Percentiles rank a stretch among this genome's conserved stretches.
phyloP scores from a whole-genome alignment of 176 grass and related monocot genomes.

The Zoysia pacifica region DNA sequence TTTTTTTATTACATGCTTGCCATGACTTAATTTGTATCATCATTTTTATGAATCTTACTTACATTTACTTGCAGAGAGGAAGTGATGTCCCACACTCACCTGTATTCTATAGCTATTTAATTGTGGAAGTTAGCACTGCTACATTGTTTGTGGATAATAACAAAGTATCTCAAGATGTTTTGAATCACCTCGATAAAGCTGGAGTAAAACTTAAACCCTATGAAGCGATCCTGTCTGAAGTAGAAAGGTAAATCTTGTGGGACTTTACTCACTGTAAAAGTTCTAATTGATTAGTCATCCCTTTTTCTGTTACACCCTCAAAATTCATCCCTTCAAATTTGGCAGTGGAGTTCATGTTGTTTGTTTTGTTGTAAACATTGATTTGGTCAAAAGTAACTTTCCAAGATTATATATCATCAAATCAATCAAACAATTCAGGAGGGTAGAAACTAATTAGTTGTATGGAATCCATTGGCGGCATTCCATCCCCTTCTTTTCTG shows the following conservation, averaged over 20 bases:
- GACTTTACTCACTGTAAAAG: neutral
- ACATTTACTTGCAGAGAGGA: conserved; percentile 78
- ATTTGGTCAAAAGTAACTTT: neutral
- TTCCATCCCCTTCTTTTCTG: neutral
- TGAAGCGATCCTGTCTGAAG: conserved; percentile 70
- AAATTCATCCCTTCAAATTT: neutral
- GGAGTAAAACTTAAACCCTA: conserved; percentile 81
- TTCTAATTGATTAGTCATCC: neutral
- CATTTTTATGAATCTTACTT: conserved; percentile 36
- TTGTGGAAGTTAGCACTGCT: conserved; percentile 61
- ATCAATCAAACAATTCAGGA: neutral
- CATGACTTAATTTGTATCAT: neutral
- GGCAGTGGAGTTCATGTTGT: neutral
- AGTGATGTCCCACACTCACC: conserved; percentile 91
- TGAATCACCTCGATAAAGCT: conserved; percentile 64
- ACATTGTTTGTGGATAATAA: conserved; percentile 83
- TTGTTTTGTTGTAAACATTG: neutral
- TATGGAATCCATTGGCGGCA: neutral
- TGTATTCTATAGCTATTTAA: conserved; percentile 91
- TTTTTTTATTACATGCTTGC: neutral
- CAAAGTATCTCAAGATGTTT: conserved; percentile 70
- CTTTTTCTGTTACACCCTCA: neutral
- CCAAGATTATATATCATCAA: neutral
- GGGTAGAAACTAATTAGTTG: neutral
- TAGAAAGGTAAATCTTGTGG: conserved; percentile 65